Conservation (phyloP, 148 eudicot genomes). For the Cornus controversa region DNA sequence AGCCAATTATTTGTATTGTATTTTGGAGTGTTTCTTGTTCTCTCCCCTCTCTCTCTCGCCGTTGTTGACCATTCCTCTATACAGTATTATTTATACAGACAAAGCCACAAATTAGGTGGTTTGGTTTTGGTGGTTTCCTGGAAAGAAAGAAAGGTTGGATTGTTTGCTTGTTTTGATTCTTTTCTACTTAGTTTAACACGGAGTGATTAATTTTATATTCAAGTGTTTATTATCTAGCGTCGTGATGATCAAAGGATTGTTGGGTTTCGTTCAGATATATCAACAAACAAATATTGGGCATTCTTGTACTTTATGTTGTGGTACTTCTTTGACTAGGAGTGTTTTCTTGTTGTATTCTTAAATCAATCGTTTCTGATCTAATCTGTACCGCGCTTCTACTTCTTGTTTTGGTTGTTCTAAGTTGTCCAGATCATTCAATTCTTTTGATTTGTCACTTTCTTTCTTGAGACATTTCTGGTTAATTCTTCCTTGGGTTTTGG, state of each 20-base stretch:
- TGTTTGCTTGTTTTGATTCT: not conserved
- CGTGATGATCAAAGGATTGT: not conserved
- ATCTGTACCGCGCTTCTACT: not conserved
- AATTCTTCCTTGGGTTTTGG: not conserved
- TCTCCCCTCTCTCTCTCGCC: conserved; percentile 1
- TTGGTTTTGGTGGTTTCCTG: not conserved
- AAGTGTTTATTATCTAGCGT: not conserved
- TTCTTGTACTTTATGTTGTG: not conserved
- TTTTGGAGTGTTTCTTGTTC: conserved; percentile 1
- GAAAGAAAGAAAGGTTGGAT: not conserved
- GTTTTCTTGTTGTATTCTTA: not conserved
- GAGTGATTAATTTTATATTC: not conserved
- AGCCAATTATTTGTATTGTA: conserved; percentile 9
- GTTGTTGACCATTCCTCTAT: conserved; percentile 15
- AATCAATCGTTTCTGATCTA: not conserved
- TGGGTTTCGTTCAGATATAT: conserved; percentile 6
- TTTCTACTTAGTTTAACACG: too few relatives aligned
- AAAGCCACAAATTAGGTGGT: not conserved
- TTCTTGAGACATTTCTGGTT: not conserved
- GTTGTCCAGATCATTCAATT: not conserved
- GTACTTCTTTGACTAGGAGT: not conserved
- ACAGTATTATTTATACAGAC: not conserved
- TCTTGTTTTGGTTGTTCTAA: not conserved
- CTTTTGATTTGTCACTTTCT: conserved; percentile 3
- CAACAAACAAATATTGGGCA: conserved; percentile 10